Conservation (phyloP, 345 rosid genomes). For the Brassica nigra region DNA sequence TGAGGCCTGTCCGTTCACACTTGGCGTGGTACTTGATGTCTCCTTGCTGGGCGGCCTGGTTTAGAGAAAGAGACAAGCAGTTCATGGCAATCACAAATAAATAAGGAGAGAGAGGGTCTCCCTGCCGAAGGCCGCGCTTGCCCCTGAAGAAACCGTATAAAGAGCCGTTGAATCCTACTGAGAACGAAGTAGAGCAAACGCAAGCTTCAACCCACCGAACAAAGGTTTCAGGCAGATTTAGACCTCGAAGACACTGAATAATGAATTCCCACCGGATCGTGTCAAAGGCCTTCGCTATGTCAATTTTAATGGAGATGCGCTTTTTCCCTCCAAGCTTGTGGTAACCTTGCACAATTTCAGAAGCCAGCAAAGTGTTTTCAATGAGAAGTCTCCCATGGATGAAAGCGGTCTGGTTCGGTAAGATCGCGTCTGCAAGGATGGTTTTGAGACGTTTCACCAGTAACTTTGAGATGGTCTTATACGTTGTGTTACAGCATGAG, state of each 20-base stretch:
- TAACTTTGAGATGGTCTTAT: not conserved
- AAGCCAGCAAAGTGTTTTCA: not conserved
- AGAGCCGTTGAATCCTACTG: not conserved
- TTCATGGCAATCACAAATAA: not conserved
- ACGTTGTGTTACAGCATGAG: not conserved
- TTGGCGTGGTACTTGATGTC: not conserved
- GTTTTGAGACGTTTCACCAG: not conserved
- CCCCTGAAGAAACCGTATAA: not conserved
- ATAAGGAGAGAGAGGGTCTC: not conserved
- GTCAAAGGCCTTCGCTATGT: not conserved
- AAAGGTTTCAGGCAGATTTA: not conserved
- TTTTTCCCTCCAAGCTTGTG: not conserved
- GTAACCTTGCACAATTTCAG: not conserved
- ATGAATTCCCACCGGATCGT: not conserved
- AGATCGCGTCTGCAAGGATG: not conserved
- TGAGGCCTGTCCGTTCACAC: not conserved
- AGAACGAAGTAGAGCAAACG: not conserved
- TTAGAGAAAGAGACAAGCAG: not conserved
- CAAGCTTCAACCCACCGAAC: not conserved
- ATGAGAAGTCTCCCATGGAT: not conserved
- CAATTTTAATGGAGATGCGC: not conserved
- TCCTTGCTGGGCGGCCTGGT: not conserved
- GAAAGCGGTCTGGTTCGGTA: not conserved
- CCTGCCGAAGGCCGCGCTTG: not conserved
- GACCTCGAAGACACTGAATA: not conserved